These are phyloP conservation scores for Sclerotinia trifoliorum DNA, from an alignment of 2,329 filamentous ascomycete genomes.

Conservation along the genomic window DNA sequence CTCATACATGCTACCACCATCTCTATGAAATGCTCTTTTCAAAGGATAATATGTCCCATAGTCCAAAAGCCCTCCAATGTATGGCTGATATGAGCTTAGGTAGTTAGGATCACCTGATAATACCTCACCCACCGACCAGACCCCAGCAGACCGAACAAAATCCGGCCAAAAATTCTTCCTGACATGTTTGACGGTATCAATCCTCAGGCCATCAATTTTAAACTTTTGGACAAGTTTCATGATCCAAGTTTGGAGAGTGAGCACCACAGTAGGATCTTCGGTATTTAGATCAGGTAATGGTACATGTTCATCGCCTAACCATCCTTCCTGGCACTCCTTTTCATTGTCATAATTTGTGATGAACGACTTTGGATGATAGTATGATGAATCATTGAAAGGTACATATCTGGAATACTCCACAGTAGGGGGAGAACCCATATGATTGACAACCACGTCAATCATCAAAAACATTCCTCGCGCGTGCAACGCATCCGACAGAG, in stretches of 20 bases:
- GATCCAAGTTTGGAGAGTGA: slow-evolving; percentile 43
- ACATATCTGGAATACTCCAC: slow-evolving; percentile 25
- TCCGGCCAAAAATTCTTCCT: slow-evolving; percentile 52
- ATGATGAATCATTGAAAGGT: slow-evolving; percentile 39
- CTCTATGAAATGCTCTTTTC: slow-evolving; percentile 22
- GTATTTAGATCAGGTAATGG: slow-evolving; percentile 19
- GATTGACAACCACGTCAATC: slow-evolving; percentile 48
- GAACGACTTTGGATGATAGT: slow-evolving; percentile 39
- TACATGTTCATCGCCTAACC: slow-evolving; percentile 13
- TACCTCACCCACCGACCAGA: slow-evolving; percentile 61
- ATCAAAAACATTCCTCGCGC: slow-evolving; percentile 48
- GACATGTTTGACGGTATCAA: slow-evolving; percentile 50
- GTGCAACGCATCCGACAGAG: slow-evolving; percentile 56
- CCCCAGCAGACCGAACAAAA: slow-evolving; percentile 53
- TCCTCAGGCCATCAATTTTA: slow-evolving; percentile 48
- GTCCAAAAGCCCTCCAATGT: slow-evolving; percentile 57
- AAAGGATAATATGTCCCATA: slow-evolving; percentile 48
- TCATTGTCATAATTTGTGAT: slow-evolving; percentile 19
- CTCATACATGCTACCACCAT: slow-evolving; percentile 35
- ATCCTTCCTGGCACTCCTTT: slow-evolving; percentile 20
- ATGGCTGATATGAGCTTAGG: slow-evolving; percentile 46
- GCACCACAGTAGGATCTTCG: slow-evolving; percentile 40
- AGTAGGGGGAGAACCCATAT: slow-evolving; percentile 24
- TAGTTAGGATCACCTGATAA: slow-evolving; percentile 46
- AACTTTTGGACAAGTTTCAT: slow-evolving; percentile 44